Evolutionary conservation across 2,329 filamentous ascomycete genomes (phyloP), one percentile per base, ranked within the genome.

Genomic region (Penicillium brasilianum): DNA sequence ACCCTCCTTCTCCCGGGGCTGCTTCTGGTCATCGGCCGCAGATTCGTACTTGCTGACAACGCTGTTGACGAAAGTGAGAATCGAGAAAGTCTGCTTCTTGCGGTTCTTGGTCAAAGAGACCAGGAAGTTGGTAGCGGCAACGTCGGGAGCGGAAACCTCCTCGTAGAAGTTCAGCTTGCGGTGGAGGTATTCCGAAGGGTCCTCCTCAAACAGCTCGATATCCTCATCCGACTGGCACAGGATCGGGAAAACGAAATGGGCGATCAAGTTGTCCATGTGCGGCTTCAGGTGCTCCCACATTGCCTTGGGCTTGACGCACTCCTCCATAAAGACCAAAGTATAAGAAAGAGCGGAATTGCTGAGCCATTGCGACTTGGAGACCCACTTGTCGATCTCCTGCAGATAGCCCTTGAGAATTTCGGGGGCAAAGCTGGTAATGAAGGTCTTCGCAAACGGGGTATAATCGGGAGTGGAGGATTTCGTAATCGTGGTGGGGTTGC

Each of bases 121-220:
- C 55, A 99, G 83, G 83, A 99, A 98, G 78, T 97, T 98, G 16
- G 93, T 97, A 4, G 95, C 95, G 3, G 95, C 92, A 59, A 98
- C 91, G 76, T 98, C 95, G 7, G 95, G 95, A 16, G 95, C 90
- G 0, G 94, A 96, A 4, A 96, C 91, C 74, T 99, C 95, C 78
- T 99, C 95, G 76, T 96, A 99, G 74, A 94, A 97, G 78, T 98
- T 99, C 62, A 99, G 84, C 77, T 97, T 98, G 59, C 95, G 88
- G 81, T 99, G 95, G 43, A 99, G 87, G 75, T 98, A 99, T 78
- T 99, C 95, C 64, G 95, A 91, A 5, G 95, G 95, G 73, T 99
- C 93, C 13, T 93, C 90, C 74, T 96, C 88, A 74, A 99, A 99
- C 68, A 96, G 88, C 76, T 97, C 92, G 53, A 97, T 85, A 71